Evolutionary conservation across 2,329 filamentous ascomycete species (phyloP), one percentile per base, ranked within the genome.

Genomic region (Rugonectria rugulosa): DNA sequence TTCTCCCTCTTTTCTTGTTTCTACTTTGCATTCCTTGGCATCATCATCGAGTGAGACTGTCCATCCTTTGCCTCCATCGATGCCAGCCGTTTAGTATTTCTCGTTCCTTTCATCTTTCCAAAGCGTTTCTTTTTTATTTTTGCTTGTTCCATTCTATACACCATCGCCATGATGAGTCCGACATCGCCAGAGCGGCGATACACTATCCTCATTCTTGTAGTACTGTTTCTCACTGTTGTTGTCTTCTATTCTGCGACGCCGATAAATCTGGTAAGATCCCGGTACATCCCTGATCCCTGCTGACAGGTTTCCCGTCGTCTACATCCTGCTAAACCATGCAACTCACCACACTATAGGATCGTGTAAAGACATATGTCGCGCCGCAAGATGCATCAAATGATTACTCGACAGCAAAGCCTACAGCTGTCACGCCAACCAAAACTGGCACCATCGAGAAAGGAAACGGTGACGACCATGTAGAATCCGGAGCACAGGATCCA

Each of bases 101-200:
- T 32, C 5, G 12, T 32, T 32, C 5, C 6, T 32, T 32, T 32
- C 17, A 11, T 20, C n/a, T n/a, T n/a, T n/a, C n/a, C n/a, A n/a
- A n/a, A n/a, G n/a, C 4, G 34, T 20, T 14, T 21, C 17, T 12
- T 21, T 38, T 19, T 10, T 38, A 3, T 38, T 21, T 12, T 8
- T 21, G 12, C 36, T 19, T 8, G 17, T 11, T 23, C 19, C 17
- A 11, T 10, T 29, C 29, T 32, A 14, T 14, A 32, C 27, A 17
- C 27, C 15, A 21, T 36, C 42, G 41, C 17, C 31, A 55, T 55
- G 56, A 32, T 58, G 42, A 21, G 17, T 24, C 23, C 46, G 27
- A 5, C 27, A 21, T 40, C 42, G 31, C 37, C 45, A 24, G 41
- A 40, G 14, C 37, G 51, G 38, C 51, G 56, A 19, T 51, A 47